A percentile compares a stretch with the other conserved stretches of the same genome.
phyloP scores from a whole-genome alignment of 225 moss, liverwort and hornwort genomes.

The Asterella californica region DNA sequence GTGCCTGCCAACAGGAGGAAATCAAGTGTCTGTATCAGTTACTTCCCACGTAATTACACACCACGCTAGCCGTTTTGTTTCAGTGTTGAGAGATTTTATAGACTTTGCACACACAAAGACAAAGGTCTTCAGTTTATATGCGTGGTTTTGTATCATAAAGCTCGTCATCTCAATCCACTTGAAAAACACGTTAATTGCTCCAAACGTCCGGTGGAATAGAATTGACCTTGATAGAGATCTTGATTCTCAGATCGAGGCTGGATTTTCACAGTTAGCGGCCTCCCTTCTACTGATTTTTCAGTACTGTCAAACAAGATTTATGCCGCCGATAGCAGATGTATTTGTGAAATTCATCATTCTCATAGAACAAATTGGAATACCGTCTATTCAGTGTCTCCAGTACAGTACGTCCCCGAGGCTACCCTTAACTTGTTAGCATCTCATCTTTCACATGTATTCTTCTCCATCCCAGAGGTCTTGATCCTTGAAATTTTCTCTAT shows the following conservation, averaged over 20 bases:
- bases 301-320: too few species aligned
- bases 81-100: neutral
- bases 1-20: constrained; percentile 60
- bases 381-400: too few species aligned
- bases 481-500: too few species aligned
- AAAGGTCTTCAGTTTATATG: neutral
- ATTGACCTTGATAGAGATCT: neutral
- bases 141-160: neutral
- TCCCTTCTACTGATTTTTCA: neutral
- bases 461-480: too few species aligned
- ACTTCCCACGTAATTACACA: constrained; percentile 46
- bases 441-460: too few species aligned
- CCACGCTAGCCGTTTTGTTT: neutral
- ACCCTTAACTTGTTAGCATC: too few species aligned
- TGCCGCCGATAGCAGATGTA: too few species aligned
- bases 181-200: neutral
- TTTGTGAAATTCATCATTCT: too few species aligned
- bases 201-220: neutral
- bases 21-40: constrained; percentile 66
- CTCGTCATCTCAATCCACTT: neutral
- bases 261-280: neutral
- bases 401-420: too few species aligned
- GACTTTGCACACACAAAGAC: neutral
- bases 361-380: too few species aligned
- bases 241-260: neutral